Conservation (phyloP, 2,329 filamentous ascomycete species). For the Fonsecaea nubica region DNA sequence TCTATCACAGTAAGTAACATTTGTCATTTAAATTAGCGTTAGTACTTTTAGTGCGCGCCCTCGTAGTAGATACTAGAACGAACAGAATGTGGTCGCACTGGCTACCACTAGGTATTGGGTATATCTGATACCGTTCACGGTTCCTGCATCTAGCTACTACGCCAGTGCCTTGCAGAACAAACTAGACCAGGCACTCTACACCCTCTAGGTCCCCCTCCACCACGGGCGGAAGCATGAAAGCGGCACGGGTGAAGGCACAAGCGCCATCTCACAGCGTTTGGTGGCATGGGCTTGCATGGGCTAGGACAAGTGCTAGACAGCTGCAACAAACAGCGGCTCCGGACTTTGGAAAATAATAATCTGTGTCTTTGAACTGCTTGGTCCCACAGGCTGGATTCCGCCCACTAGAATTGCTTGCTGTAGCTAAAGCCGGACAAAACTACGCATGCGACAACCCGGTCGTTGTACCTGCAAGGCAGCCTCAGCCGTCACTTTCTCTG, state of each 20-base stretch:
- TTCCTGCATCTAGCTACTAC: slow-evolving; percentile 32
- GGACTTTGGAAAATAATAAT: slow-evolving; percentile 13
- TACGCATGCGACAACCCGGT: slow-evolving; percentile 18
- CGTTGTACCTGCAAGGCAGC: slow-evolving; percentile 8
- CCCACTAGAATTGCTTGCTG: neutral
- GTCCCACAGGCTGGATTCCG: slow-evolving; percentile 1
- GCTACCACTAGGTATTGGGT: slow-evolving; percentile 3
- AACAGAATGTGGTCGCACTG: no score
- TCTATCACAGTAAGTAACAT: no score
- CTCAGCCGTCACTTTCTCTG: neutral
- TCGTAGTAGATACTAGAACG: no score
- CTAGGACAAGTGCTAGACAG: slow-evolving; percentile 16
- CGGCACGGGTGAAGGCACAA: slow-evolving; percentile 35
- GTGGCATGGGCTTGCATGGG: slow-evolving; percentile 6
- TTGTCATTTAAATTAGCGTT: no score
- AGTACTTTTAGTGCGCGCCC: no score
- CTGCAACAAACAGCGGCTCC: slow-evolving; percentile 16
- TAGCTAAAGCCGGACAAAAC: neutral
- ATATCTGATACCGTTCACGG: slow-evolving; percentile 39
- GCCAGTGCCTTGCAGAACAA: slow-evolving; percentile 29
- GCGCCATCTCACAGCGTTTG: slow-evolving; percentile 20
- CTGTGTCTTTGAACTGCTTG: slow-evolving; percentile 11
- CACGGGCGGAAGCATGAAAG: slow-evolving; percentile 34
- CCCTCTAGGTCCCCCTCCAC: slow-evolving; percentile 4
- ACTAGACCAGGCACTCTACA: neutral